Conservation (phyloP, 2,329 filamentous ascomycete genomes). For the Talaromyces rugulosus region DNA sequence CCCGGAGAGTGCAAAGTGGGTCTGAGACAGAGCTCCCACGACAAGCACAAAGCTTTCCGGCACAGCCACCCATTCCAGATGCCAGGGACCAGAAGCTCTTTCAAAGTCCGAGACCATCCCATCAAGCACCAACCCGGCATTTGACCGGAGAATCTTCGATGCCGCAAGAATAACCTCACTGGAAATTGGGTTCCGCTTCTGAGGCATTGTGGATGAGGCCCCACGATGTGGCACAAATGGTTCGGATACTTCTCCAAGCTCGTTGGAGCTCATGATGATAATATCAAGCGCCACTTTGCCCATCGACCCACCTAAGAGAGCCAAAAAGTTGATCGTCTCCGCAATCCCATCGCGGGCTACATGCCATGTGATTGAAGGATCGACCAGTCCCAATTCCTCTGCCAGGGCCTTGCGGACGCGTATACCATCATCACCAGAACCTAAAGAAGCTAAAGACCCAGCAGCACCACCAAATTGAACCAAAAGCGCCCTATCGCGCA, state of each 20-base stretch:
- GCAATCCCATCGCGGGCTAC: conserved; percentile 52
- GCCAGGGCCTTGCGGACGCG: conserved; percentile 49
- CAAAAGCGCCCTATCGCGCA: conserved; percentile 45
- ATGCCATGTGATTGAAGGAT: conserved; percentile 56
- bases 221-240: conserved; percentile 54
- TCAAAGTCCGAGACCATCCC: conserved; percentile 58
- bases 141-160: conserved; percentile 51
- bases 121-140: conserved; percentile 51
- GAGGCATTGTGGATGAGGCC: conserved; percentile 55
- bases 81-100: conserved; percentile 56
- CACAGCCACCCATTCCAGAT: conserved; percentile 56
- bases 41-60: conserved; percentile 53
- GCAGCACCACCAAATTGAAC: conserved; percentile 57
- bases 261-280: conserved; percentile 56
- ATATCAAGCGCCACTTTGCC: conserved; percentile 55
- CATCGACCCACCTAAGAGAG: conserved; percentile 50
- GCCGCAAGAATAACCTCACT: conserved; percentile 54
- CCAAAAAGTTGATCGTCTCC: conserved; percentile 52
- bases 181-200: conserved; percentile 57
- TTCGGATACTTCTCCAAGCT: conserved; percentile 52
- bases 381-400: conserved; percentile 42
- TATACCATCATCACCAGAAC: conserved; percentile 44
- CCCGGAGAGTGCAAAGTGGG: conserved; percentile 50
- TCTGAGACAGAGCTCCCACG: conserved; percentile 51
- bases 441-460: conserved; percentile 52